These are phyloP conservation scores for Geotrichum citri-aurantii DNA, from an alignment of 1,139 yeast genomes.

Conservation along the genomic window DNA sequence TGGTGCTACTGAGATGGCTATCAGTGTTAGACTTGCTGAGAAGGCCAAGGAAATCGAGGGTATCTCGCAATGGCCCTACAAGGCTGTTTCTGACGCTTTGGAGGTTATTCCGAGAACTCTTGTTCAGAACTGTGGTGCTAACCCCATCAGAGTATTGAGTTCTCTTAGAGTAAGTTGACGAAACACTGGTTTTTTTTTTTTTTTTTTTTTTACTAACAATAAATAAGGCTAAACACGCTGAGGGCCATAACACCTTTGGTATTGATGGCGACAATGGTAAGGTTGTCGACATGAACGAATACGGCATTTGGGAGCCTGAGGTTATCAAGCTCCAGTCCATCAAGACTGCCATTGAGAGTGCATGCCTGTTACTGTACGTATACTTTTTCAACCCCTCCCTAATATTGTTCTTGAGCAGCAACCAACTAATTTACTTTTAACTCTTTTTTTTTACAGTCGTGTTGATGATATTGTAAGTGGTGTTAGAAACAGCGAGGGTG, in stretches of 20 bases:
- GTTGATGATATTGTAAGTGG: slow-evolving; percentile 98
- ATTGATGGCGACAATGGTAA: slow-evolving; percentile 93
- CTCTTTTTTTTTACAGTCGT: slow-evolving; percentile 38
- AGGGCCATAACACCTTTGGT: slow-evolving; percentile 76
- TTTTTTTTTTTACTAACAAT: slow-evolving; percentile 1
- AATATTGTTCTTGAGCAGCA: background rate
- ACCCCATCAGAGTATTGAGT: slow-evolving; percentile 82
- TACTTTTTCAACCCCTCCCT: background rate
- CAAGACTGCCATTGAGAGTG: slow-evolving; percentile 96
- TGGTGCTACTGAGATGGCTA: slow-evolving; percentile 99
- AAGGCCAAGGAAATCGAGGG: slow-evolving; percentile 92
- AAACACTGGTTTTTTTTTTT: background rate
- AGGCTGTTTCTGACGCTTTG: slow-evolving; percentile 97
- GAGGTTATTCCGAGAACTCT: slow-evolving; percentile 97
- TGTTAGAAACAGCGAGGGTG: slow-evolving; percentile 49
- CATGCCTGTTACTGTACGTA: slow-evolving; percentile 64
- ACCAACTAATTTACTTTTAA: slow-evolving; percentile 5
- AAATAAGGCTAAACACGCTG: slow-evolving; percentile 75
- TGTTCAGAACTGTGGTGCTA: slow-evolving; percentile 96
- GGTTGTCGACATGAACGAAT: slow-evolving; percentile 89
- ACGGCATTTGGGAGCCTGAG: slow-evolving; percentile 99
- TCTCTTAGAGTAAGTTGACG: slow-evolving; percentile 52
- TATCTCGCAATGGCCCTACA: slow-evolving; percentile 97
- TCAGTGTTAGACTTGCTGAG: slow-evolving; percentile 80
- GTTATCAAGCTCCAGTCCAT: slow-evolving; percentile 94